Conservation (phyloP, 352 stramenopile genomes). For the Globisporangium parvum region DNA sequence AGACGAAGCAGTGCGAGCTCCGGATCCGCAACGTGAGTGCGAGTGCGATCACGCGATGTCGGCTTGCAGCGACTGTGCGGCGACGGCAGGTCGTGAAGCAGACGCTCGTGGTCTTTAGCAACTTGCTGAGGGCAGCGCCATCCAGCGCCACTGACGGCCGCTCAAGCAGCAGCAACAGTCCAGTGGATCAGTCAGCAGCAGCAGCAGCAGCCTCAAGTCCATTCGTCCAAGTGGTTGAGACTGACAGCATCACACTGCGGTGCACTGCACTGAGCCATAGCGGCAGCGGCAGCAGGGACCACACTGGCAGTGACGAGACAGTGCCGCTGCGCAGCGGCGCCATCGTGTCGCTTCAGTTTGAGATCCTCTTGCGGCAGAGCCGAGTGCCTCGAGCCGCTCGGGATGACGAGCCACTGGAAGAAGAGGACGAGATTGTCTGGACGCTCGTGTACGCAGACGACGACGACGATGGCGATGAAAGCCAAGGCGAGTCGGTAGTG, state of each 20-base stretch:
- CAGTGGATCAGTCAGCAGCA: not conserved
- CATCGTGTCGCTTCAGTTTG: constrained; percentile 29
- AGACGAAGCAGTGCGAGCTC: constrained; percentile 53
- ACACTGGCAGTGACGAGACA: not conserved
- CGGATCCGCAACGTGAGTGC: constrained; percentile 46
- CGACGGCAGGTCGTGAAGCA: constrained; percentile 23
- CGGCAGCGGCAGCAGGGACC: not conserved
- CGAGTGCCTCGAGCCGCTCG: not conserved
- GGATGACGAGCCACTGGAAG: constrained; percentile 15
- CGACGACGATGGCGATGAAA: not conserved
- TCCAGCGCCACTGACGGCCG: not conserved
- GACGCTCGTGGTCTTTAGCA: constrained; percentile 41
- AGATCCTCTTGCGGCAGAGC: constrained; percentile 23
- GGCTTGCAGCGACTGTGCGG: constrained; percentile 27
- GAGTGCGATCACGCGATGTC: constrained; percentile 31
- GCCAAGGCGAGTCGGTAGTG: constrained; percentile 2
- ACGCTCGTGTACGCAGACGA: constrained; percentile 46
- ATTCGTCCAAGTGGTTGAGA: constrained; percentile 10
- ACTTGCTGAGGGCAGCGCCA: constrained; percentile 11
- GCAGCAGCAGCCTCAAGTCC: not conserved
- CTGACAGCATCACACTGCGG: constrained; percentile 13
- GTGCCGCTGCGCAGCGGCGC: constrained; percentile 29
- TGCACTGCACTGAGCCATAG: constrained; percentile 4
- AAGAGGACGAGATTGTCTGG: constrained; percentile 53
- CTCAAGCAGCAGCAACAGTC: not conserved